Base-by-base conservation (phyloP, 2,329 filamentous ascomycete species). In the Phialocephala sp. region DNA sequence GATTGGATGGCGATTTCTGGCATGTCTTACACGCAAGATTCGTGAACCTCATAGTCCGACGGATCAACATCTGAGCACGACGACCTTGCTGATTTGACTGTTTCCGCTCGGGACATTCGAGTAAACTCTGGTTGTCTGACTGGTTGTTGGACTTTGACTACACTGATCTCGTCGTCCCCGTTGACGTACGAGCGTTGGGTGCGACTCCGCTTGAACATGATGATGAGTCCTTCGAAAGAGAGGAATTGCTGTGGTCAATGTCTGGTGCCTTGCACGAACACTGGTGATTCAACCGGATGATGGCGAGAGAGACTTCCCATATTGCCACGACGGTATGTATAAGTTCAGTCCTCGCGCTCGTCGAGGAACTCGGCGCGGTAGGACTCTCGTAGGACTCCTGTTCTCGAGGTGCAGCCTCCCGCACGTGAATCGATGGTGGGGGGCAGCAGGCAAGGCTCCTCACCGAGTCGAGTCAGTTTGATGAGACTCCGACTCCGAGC, bases 1-100 rank as follows among this genome's bases (percentile, higher is more conserved):
- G 52, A 20, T 39, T 59, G 4, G n/a, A 36, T 59, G 45, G 39
- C 11, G 56, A 50, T 43, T 36, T 41, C 27, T 3, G 54, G 41
- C 41, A 35, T 32, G 27, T 35, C 70, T 68, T 72, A 72, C 72
- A 72, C 72, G 71, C 72, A 74, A 63, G 72, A 72, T 41, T 73
- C 72, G 50, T 72, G 66, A 12, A 72, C 57, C 9, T 65, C 71
- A 64, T 66, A 72, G 22, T 71, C 69, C 15, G 66, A 65, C 27
- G 64, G 56, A 35, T 66, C 59, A 32, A 63, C 41, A 20, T 66
- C 62, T 9, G 69, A 66, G 15, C 63, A 60, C 27, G 66, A 66
- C 12, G 71, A 69, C 64, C 67, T 63, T 9, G 62, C 54, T 8
- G 71, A 69, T 12, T 55, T 18, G 57, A 68, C 60, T 6, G 60